Percentiles rank a stretch among this genome's conserved stretches.
phyloP scores from a whole-genome alignment of 139 green algal species.

The Chlorella sp. region DNA sequence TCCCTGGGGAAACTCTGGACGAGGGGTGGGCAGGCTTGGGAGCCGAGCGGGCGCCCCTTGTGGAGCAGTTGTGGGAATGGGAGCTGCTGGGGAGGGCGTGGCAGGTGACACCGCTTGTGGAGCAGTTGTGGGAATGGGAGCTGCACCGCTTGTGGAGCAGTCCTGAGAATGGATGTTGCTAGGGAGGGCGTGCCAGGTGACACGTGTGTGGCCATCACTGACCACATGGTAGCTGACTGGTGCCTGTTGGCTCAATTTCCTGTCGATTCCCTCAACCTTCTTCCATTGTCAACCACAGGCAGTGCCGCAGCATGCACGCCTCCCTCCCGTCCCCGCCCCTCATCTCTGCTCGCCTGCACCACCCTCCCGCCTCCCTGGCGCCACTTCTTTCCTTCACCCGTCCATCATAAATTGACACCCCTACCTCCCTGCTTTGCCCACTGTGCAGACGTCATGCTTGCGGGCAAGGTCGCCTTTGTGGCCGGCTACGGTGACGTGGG shows the following conservation, averaged over 20 bases:
- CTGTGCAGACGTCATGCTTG: constrained; percentile 41
- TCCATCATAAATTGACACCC: neutral
- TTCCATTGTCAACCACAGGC: neutral
- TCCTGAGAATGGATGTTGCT: too few species aligned
- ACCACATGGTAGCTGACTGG: too few species aligned
- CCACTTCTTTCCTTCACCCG: neutral
- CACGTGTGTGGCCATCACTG: too few species aligned
- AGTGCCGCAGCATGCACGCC: constrained; percentile 65
- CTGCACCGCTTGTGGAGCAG: too few species aligned
- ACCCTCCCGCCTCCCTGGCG: neutral
- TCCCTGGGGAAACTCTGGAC: neutral
- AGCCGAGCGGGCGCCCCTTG: neutral
- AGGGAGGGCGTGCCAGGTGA: too few species aligned
- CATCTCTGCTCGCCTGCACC: constrained; percentile 78
- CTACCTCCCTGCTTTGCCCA: neutral
- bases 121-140: neutral
- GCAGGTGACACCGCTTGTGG: neutral
- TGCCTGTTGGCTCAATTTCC: too few species aligned
- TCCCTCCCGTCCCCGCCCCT: constrained; percentile 55
- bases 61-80: too few species aligned
- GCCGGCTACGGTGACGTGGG: constrained; percentile 99
- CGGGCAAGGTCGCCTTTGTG: constrained; percentile 70
- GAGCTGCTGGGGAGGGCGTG: too few species aligned
- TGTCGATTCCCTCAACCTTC: too few species aligned
- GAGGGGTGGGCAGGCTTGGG: neutral